These are phyloP conservation scores for Syzygium oleosum DNA, from an alignment of 345 rosid genomes.

Conservation along the genomic window DNA sequence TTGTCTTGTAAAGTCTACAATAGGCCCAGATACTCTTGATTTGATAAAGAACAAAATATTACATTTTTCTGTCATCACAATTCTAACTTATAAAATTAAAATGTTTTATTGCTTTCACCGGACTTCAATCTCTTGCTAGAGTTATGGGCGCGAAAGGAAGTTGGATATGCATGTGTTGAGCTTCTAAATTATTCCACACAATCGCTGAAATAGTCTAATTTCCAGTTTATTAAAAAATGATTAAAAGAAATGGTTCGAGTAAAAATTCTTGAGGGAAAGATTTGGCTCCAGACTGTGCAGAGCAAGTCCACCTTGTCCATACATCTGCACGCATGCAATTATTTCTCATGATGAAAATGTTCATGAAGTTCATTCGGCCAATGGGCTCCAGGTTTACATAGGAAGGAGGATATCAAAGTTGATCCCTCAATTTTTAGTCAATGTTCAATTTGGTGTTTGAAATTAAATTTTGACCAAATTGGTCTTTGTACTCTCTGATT, in stretches of 20 bases:
- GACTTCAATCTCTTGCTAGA: background rate
- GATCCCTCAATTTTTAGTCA: background rate
- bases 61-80: too few species aligned
- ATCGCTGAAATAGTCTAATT: too few species aligned
- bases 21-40: too few species aligned
- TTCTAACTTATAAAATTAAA: too few species aligned
- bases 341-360: background rate
- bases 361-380: background rate
- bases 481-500: background rate
- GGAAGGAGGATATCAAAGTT: background rate
- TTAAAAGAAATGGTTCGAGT: too few species aligned
- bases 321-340: background rate
- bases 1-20: too few species aligned
- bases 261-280: background rate
- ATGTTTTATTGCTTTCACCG: background rate
- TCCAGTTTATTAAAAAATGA: too few species aligned
- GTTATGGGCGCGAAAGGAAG: background rate
- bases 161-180: too few species aligned
- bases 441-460: background rate
- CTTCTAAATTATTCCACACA: too few species aligned
- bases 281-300: background rate
- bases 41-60: background rate
- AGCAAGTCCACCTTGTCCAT: background rate
- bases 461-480: background rate
- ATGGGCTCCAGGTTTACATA: background rate